A percentile compares a stretch with the other conserved stretches of the same genome.
phyloP scores from a whole-genome alignment of 2,329 filamentous ascomycete species.

The Torrubiella hemipterigena region DNA sequence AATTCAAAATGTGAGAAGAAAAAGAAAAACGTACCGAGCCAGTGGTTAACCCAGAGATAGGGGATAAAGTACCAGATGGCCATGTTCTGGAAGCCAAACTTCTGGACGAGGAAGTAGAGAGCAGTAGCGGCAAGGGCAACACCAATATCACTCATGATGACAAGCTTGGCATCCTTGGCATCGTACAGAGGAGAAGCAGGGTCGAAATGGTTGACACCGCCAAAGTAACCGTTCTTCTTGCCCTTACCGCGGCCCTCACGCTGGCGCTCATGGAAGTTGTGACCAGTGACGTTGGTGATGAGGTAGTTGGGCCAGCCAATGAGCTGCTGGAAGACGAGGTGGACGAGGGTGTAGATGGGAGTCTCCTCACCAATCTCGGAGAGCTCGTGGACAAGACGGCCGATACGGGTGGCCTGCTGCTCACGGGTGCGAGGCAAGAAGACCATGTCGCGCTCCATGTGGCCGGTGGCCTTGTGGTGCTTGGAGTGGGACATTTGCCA shows the following conservation, averaged over 20 bases:
- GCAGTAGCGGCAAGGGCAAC: conserved; percentile 48
- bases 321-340: conserved; percentile 75
- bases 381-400: conserved; percentile 68
- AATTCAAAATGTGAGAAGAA: not conserved
- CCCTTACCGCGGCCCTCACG: conserved; percentile 85
- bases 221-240: conserved; percentile 71
- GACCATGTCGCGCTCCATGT: conserved; percentile 98
- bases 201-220: conserved; percentile 91
- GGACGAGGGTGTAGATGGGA: conserved; percentile 64
- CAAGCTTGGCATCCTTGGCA: conserved; percentile 77
- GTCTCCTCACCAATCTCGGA: conserved; percentile 90
- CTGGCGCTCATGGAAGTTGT: conserved; percentile 88
- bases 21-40: conserved; percentile 63
- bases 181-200: conserved; percentile 84
- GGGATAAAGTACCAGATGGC: conserved; percentile 90
- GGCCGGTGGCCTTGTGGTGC: conserved; percentile 97
- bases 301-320: conserved; percentile 92
- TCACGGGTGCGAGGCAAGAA: conserved; percentile 91
- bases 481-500: conserved; percentile 99
- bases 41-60: conserved; percentile 98
- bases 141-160: conserved; percentile 78
- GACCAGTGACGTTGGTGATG: conserved; percentile 82
- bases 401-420: conserved; percentile 63
- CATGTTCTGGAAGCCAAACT: conserved; percentile 75
- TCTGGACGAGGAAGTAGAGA: conserved; percentile 60